phyloP scores from a whole-genome alignment of 75 land plant genomes.

The Sequoiadendron giganteum region DNA sequence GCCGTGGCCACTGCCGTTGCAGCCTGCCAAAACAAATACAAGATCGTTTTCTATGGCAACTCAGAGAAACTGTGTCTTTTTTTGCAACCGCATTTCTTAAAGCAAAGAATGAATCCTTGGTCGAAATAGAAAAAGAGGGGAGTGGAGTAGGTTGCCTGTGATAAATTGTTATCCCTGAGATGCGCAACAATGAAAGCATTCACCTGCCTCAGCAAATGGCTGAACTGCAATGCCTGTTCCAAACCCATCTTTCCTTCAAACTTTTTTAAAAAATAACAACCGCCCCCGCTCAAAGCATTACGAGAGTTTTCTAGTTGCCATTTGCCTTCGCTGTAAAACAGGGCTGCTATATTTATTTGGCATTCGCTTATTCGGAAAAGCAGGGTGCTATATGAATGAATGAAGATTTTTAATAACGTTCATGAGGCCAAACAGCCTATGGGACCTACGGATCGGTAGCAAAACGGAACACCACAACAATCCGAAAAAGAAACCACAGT shows the following conservation, averaged over 20 bases:
- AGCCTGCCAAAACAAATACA: conserved; percentile 43
- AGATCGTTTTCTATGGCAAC: background rate
- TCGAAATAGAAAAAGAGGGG: background rate
- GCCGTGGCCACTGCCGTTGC: conserved; percentile 81
- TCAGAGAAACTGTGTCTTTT: background rate
- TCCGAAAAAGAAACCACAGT: too few relatives aligned
- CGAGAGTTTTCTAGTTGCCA: too few relatives aligned
- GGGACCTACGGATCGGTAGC: too few relatives aligned
- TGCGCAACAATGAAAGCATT: conserved; percentile 81
- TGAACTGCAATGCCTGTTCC: conserved; percentile 69
- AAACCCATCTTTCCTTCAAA: conserved; percentile 26
- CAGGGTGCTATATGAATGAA: too few relatives aligned
- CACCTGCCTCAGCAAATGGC: conserved; percentile 71
- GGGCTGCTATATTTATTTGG: too few relatives aligned
- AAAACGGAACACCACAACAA: too few relatives aligned
- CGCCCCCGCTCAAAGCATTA: too few relatives aligned
- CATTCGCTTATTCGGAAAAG: too few relatives aligned
- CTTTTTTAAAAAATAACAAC: too few relatives aligned
- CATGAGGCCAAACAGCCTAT: too few relatives aligned
- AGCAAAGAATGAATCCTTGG: background rate
- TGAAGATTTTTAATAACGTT: too few relatives aligned
- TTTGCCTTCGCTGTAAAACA: too few relatives aligned
- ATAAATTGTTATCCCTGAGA: conserved; percentile 76
- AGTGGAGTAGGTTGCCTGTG: conserved; percentile 38
- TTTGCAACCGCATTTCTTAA: background rate